These are phyloP conservation scores for Diddensiella transvaalensis DNA, from an alignment of 805 yeast genomes.

Conservation along the genomic window DNA sequence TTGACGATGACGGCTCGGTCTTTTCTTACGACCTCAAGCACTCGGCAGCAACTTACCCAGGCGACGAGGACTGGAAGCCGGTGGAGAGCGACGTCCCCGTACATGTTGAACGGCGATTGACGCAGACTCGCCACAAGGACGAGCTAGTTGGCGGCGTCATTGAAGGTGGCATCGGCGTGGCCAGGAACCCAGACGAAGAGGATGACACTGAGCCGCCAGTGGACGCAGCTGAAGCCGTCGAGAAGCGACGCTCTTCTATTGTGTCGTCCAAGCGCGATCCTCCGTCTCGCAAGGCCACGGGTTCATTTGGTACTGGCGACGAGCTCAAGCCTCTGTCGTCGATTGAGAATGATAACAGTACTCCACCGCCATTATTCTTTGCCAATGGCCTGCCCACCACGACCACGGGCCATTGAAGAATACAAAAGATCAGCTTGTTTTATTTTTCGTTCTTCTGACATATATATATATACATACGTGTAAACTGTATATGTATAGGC, in stretches of 20 bases:
- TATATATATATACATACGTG: too few species aligned
- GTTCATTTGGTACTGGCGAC: conserved; percentile 33
- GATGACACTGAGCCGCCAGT: conserved; percentile 16
- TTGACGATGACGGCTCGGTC: conserved; percentile 29
- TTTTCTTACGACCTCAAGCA: conserved; percentile 34
- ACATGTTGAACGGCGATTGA: conserved; percentile 32
- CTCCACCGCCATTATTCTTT: conserved; percentile 27
- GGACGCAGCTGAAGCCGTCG: conserved; percentile 21
- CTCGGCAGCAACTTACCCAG: conserved; percentile 28
- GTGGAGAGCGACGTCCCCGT: conserved; percentile 29
- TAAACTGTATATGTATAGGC: too few species aligned
- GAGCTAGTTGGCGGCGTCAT: conserved; percentile 25
- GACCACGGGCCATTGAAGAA: conserved; percentile 27
- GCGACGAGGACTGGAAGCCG: conserved; percentile 31
- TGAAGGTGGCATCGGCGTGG: conserved; percentile 33
- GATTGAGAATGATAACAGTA: conserved; percentile 12
- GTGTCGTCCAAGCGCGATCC: conserved; percentile 17
- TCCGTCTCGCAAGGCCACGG: conserved; percentile 34
- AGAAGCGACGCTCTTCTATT: conserved; percentile 29
- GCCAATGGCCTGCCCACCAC: conserved; percentile 34
- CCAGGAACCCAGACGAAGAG: conserved; percentile 29
- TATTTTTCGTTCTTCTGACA: too few species aligned
- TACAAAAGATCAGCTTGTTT: too few species aligned
- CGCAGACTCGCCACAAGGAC: conserved; percentile 32
- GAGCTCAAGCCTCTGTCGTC: conserved; percentile 32